Conservation (phyloP, 139 green algal genomes). For the Chlorella sp. region DNA sequence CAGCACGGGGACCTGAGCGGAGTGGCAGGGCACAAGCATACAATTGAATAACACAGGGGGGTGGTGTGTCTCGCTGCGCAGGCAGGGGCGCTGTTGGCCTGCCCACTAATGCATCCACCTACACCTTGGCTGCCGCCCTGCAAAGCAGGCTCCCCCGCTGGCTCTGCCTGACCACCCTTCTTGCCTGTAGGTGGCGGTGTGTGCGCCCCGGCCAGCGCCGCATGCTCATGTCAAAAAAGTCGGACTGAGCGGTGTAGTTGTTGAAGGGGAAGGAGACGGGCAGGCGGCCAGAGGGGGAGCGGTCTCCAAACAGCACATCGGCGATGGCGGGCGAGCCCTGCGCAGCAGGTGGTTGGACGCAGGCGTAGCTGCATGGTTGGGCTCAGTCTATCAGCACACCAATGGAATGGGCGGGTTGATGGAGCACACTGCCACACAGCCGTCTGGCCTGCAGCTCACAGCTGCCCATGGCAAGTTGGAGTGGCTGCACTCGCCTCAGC, state of each 20-base stretch:
- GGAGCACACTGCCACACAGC: no score
- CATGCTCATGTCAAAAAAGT: slow-evolving; percentile 51
- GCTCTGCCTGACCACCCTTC: not conserved
- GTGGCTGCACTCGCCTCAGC: slow-evolving; percentile 25
- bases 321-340: slow-evolving; percentile 45
- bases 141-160: no score
- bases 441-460: no score
- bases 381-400: no score
- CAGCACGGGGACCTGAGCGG: slow-evolving; percentile 13
- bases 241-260: slow-evolving; percentile 47
- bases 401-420: no score
- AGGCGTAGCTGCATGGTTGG: no score
- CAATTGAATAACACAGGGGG: no score
- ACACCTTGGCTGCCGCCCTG: no score
- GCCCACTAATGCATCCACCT: no score
- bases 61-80: no score
- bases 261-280: slow-evolving; percentile 45
- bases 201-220: slow-evolving; percentile 41
- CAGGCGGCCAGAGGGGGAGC: slow-evolving; percentile 37
- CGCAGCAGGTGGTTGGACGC: not conserved
- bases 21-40: not conserved
- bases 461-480: no score
- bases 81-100: no score
- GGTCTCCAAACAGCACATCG: slow-evolving; percentile 52
- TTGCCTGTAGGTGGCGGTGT: slow-evolving; percentile 30